Base-by-base conservation (phyloP, 768 basidiomycete genomes). In the Russula abietina region DNA sequence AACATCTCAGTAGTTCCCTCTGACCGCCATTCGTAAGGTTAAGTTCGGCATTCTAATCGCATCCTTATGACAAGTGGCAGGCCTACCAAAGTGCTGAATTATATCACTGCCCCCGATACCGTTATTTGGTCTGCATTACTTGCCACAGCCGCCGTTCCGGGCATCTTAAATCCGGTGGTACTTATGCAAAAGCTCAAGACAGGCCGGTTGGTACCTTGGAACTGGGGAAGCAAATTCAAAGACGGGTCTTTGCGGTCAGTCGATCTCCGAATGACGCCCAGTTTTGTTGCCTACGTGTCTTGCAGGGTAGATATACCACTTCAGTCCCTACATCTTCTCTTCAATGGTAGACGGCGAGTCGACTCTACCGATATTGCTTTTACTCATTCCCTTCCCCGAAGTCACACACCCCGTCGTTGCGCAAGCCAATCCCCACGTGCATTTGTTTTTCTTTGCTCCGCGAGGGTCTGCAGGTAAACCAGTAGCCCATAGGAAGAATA, bases 21-120 rank as follows among this genome's bases (percentile, higher is more conserved):
- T 39, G 91, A 93, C 72, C 82, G 87, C 19, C 91, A 98, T 75
- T 93, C 92, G 91, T 79, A 66, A 68, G 83, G 50, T 28, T 32
- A 17, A 57, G 22, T 55, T 36, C 33, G 8, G 39, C 11, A 26
- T 46, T n/a, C 4, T 56, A n/a, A 19, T 24, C n/a, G 32, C 5
- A 8, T 58, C 28, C 51, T 57, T 57, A 66, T 56, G 65, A 65
- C 30, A 64, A 61, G 7, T 63, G 70, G 62, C 64, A 93, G 91
- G 14, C 97, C 97, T 2, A 98, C 97, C 2, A 98, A 98, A 74
- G 76, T 99, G 2, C 78, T 99, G 12, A 99, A 98, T 72, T 93
- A 97, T 70, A 83, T 98, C 65, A 95, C 93, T 22, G 90, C 94
- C n/a, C 97, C 97, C 0, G 91, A 98, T 72, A 89, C 88, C 3